Evolutionary conservation across 768 basidiomycete species (phyloP).

Genomic region (Suillus discolor): DNA sequence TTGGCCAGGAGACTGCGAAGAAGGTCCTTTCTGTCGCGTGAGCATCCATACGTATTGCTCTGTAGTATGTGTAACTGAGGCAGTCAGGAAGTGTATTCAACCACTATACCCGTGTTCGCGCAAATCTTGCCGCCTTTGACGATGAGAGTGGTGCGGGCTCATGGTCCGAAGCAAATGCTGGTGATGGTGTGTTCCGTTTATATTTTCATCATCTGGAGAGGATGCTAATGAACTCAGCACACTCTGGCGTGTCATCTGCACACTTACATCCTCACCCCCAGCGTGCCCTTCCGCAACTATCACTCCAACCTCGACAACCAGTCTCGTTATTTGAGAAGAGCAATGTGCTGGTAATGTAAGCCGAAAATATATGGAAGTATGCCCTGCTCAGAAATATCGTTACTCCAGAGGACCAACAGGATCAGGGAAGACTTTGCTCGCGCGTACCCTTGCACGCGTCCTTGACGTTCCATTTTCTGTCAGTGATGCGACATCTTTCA

Average conservation of each 20-base stretch:
- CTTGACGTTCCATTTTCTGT: slow-evolving; percentile 94
- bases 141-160: slow-evolving; percentile 32
- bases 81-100: slow-evolving; percentile 75
- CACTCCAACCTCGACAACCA: slow-evolving; percentile 45
- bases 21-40: slow-evolving; percentile 93
- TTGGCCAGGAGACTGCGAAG: slow-evolving; percentile 93
- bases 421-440: slow-evolving; percentile 88
- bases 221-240: slow-evolving; percentile 28
- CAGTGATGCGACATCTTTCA: slow-evolving; percentile 93
- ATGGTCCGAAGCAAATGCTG: slow-evolving; percentile 28
- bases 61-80: slow-evolving; percentile 10
- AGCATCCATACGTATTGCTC: slow-evolving; percentile 35
- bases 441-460: slow-evolving; percentile 87
- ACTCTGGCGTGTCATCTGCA: slow-evolving; percentile 52
- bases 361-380: slow-evolving; percentile 15
- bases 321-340: slow-evolving; percentile 87
- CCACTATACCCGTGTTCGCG: slow-evolving; percentile 87
- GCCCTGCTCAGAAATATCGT: slow-evolving; percentile 11
- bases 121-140: slow-evolving; percentile 59
- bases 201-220: neutral
- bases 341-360: slow-evolving; percentile 90
- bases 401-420: slow-evolving; percentile 76
- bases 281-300: slow-evolving; percentile 34
- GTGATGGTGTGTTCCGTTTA: slow-evolving; percentile 31
- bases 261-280: slow-evolving; percentile 62